Percentiles rank a stretch among this genome's conserved stretches.
Conservation (phyloP, 768 basidiomycete species). For the Calocybe indica region DNA sequence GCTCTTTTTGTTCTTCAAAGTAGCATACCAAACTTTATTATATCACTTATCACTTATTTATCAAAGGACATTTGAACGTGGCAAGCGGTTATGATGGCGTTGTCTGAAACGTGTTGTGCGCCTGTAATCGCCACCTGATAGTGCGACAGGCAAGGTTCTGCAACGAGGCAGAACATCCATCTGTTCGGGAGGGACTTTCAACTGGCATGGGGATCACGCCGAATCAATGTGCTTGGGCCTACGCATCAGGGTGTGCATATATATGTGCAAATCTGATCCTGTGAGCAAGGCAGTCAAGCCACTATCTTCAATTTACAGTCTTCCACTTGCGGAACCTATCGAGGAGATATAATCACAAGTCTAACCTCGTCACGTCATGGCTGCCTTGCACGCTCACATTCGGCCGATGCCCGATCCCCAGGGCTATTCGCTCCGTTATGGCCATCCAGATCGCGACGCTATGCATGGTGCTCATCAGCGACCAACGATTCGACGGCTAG, state of each 20-base stretch:
- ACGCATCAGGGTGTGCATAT: slow-evolving; percentile 8
- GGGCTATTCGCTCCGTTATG: slow-evolving; percentile 2
- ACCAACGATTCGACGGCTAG: too few relatives aligned
- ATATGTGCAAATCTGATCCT: slow-evolving; percentile 1
- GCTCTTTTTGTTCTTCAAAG: slow-evolving; percentile 6
- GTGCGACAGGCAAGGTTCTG: slow-evolving; percentile 1
- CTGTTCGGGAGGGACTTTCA: not conserved
- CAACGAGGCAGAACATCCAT: slow-evolving; percentile 2
- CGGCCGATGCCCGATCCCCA: slow-evolving; percentile 1
- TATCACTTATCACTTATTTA: too few relatives aligned
- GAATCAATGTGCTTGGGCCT: slow-evolving; percentile 20
- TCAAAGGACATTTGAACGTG: too few relatives aligned
- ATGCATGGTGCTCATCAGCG: too few relatives aligned
- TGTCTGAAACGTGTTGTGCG: slow-evolving; percentile 13
- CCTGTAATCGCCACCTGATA: slow-evolving; percentile 1
- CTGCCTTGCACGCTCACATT: slow-evolving; percentile 3
- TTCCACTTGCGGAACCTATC: too few relatives aligned
- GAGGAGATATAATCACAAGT: too few relatives aligned
- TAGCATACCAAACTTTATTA: not conserved
- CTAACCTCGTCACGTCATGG: slow-evolving; percentile 1
- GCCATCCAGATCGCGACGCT: not conserved
- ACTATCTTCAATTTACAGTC: too few relatives aligned
- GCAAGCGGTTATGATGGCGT: too few relatives aligned
- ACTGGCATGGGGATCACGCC: slow-evolving; percentile 29
- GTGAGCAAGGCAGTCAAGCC: too few relatives aligned